A percentile compares a stretch with the other conserved stretches of the same genome.
Conservation (phyloP, 352 stramenopile genomes). For the Phytophthora cactorum region DNA sequence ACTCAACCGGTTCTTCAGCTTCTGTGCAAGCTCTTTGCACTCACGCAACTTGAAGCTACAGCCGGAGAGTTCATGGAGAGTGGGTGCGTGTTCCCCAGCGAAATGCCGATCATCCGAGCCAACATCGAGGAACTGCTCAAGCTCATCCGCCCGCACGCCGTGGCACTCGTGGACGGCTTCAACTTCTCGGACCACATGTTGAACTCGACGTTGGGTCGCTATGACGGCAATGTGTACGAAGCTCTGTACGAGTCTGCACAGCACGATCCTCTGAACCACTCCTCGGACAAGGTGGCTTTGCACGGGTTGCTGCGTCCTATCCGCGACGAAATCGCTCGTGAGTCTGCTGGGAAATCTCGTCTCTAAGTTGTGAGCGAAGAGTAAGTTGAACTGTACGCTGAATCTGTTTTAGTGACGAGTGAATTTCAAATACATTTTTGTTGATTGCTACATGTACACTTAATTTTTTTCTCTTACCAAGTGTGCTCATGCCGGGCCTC, state of each 20-base stretch:
- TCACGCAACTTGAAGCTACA: constrained; percentile 71
- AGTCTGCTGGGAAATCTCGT: constrained; percentile 27
- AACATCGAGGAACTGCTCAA: constrained; percentile 59
- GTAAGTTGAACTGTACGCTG: not conserved
- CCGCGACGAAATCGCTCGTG: constrained; percentile 47
- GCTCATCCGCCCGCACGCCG: constrained; percentile 68
- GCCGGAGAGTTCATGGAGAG: constrained; percentile 75
- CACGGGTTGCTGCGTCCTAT: constrained; percentile 70
- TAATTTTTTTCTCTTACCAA: too few species aligned
- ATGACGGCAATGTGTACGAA: constrained; percentile 80
- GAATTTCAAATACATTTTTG: not conserved
- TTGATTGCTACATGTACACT: not conserved
- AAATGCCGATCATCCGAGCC: constrained; percentile 56
- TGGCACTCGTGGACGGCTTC: constrained; percentile 79
- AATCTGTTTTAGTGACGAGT: not conserved
- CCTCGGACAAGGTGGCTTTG: constrained; percentile 67
- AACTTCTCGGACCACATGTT: constrained; percentile 79
- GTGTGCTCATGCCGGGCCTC: constrained; percentile 1
- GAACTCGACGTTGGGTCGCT: constrained; percentile 79
- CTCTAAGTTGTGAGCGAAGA: constrained; percentile 22
- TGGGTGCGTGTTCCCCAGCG: constrained; percentile 46
- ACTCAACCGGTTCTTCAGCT: constrained; percentile 51
- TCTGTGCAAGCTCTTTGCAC: constrained; percentile 75
- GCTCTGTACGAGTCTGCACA: constrained; percentile 65
- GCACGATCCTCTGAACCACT: constrained; percentile 67